Evolutionary conservation across 441 rosid genomes (phyloP).

Genomic region (Euphorbia celastroides): DNA sequence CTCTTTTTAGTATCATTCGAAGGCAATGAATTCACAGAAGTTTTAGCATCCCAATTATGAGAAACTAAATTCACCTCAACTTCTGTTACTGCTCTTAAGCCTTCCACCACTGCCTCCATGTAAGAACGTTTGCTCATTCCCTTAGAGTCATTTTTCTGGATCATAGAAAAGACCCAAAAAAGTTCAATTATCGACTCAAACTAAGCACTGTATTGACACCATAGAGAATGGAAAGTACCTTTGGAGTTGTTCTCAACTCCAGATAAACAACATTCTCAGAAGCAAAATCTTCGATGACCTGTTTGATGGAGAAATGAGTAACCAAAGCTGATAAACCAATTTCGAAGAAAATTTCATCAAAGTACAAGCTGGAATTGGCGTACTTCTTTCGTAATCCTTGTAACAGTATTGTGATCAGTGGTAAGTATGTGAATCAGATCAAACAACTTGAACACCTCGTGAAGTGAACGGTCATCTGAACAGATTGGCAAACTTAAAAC

Average conservation of each 20-base stretch:
- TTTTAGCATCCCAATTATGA: constrained; percentile 18
- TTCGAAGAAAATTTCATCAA: neutral
- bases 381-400: constrained; percentile 91
- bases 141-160: constrained; percentile 69
- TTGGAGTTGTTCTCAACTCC: constrained; percentile 93
- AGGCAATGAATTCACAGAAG: constrained; percentile 15
- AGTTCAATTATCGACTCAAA: constrained; percentile 14
- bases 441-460: constrained; percentile 89
- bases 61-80: constrained; percentile 57
- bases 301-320: constrained; percentile 4
- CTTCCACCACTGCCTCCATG: constrained; percentile 85
- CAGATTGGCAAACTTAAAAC: constrained; percentile 12
- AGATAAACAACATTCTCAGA: constrained; percentile 49
- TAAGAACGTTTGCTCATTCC: constrained; percentile 96
- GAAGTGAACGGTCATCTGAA: constrained; percentile 70
- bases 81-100: constrained; percentile 49
- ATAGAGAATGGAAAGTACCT: constrained; percentile 40
- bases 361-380: constrained; percentile 22
- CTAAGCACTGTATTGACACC: neutral
- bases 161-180: constrained; percentile 11
- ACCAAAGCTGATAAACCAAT: constrained; percentile 2
- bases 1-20: constrained; percentile 32
- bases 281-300: constrained; percentile 94
- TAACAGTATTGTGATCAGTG: constrained; percentile 75
- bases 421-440: constrained; percentile 86